Percentiles rank a stretch among this genome's conserved stretches.
Conservation (phyloP, 2,329 filamentous ascomycete genomes). For the Phoma sp. region DNA sequence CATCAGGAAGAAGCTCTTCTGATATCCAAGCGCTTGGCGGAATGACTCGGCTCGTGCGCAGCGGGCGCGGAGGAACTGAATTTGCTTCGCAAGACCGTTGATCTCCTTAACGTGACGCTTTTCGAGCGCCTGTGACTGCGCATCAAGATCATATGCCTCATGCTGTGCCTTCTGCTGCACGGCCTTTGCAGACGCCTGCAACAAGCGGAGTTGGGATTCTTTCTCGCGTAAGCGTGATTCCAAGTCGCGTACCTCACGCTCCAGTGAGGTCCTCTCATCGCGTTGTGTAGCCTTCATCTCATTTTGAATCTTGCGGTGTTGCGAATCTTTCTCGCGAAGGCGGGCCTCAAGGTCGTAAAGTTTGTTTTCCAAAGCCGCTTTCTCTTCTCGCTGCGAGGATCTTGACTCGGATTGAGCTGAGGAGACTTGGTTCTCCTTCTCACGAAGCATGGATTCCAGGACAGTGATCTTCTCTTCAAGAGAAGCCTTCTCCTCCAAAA, state of each 20-base stretch:
- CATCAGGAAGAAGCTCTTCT: constrained; percentile 81
- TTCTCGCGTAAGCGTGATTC: constrained; percentile 35
- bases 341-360: constrained; percentile 43
- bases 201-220: constrained; percentile 31
- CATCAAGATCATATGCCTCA: constrained; percentile 39
- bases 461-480: constrained; percentile 63
- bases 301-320: constrained; percentile 35
- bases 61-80: constrained; percentile 85
- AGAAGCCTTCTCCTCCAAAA: constrained; percentile 58
- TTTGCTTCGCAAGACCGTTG: constrained; percentile 83
- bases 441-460: constrained; percentile 44
- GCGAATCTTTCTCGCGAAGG: constrained; percentile 39
- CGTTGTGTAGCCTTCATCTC: constrained; percentile 43
- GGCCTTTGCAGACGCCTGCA: constrained; percentile 39
- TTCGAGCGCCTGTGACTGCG: constrained; percentile 67
- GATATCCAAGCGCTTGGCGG: constrained; percentile 79
- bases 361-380: constrained; percentile 55
- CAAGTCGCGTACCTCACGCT: constrained; percentile 58
- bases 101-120: constrained; percentile 76
- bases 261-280: constrained; percentile 46
- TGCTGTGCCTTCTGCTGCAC: constrained; percentile 37
- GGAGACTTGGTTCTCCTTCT: constrained; percentile 41
- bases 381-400: constrained; percentile 64
- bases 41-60: constrained; percentile 81
- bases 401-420: constrained; percentile 46